Conservation (phyloP, 1,284 basidiomycete genomes). For the Austroboletus novae-zelandiae region DNA sequence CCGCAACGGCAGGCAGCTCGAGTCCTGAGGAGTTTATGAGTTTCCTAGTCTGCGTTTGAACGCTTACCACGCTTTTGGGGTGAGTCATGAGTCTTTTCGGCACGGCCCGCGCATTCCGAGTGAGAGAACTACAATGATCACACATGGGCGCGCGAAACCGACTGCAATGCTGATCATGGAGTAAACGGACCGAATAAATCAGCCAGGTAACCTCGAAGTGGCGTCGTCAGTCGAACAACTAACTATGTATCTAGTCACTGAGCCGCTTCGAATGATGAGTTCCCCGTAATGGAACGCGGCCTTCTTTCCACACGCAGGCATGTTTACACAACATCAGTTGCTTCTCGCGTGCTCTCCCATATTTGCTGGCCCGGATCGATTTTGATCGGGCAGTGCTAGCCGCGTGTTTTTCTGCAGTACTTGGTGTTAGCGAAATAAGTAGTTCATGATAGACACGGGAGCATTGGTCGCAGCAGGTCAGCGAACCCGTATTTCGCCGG, state of each 20-base stretch:
- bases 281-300: neutral
- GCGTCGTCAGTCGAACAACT: neutral
- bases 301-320: neutral
- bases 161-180: constrained; percentile 1
- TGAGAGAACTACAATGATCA: constrained; percentile 4
- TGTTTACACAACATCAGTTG: neutral
- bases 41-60: neutral
- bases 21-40: neutral
- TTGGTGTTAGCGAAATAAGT: constrained; percentile 4
- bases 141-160: neutral
- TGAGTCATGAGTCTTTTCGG: neutral
- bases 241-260: neutral
- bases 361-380: constrained; percentile 1
- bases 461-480: neutral
- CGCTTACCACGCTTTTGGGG: neutral
- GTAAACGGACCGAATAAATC: neutral
- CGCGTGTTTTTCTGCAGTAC: neutral
- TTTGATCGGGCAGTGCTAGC: constrained; percentile 6
- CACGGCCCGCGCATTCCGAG: constrained; percentile 11
- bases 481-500: neutral
- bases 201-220: neutral
- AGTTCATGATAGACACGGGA: neutral
- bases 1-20: neutral
- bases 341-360: neutral
- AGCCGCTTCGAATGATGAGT: neutral